These are phyloP conservation scores for Ogataea saltuana DNA, from an alignment of 805 yeast species.

Conservation along the genomic window DNA sequence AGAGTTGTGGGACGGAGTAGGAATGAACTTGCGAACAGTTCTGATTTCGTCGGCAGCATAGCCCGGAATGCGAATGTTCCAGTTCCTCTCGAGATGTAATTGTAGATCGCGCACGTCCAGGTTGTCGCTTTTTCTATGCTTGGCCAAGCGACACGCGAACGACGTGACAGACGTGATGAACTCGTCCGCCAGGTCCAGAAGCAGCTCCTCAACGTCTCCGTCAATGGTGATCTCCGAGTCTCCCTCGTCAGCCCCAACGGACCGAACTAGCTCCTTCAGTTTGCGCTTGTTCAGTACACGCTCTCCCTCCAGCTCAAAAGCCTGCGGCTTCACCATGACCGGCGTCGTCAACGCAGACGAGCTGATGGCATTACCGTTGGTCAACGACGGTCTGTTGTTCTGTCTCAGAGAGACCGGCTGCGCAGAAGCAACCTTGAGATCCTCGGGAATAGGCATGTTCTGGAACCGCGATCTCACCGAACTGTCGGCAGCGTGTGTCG, in stretches of 20 bases:
- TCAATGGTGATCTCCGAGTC: conserved; percentile 89
- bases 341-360: conserved; percentile 76
- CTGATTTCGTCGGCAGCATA: conserved; percentile 89
- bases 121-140: conserved; percentile 86
- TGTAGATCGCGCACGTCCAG: conserved; percentile 90
- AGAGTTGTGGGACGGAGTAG: conserved; percentile 61
- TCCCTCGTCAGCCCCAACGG: conserved; percentile 83
- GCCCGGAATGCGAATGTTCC: conserved; percentile 96
- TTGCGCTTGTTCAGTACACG: conserved; percentile 88
- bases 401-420: conserved; percentile 60
- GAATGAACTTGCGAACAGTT: conserved; percentile 69
- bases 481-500: conserved; percentile 32
- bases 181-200: conserved; percentile 93
- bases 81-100: conserved; percentile 84
- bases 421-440: conserved; percentile 64
- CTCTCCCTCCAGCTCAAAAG: conserved; percentile 78
- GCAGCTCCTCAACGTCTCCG: conserved; percentile 91
- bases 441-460: conserved; percentile 70
- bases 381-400: conserved; percentile 75
- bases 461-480: conserved; percentile 56
- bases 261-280: conserved; percentile 79
- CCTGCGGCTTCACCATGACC: conserved; percentile 70
- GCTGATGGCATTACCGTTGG: conserved; percentile 79
- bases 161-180: conserved; percentile 87
- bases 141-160: conserved; percentile 93